These are phyloP conservation scores for Phytophthora agathidicida DNA, from an alignment of 352 stramenopile genomes.

Conservation along the genomic window DNA sequence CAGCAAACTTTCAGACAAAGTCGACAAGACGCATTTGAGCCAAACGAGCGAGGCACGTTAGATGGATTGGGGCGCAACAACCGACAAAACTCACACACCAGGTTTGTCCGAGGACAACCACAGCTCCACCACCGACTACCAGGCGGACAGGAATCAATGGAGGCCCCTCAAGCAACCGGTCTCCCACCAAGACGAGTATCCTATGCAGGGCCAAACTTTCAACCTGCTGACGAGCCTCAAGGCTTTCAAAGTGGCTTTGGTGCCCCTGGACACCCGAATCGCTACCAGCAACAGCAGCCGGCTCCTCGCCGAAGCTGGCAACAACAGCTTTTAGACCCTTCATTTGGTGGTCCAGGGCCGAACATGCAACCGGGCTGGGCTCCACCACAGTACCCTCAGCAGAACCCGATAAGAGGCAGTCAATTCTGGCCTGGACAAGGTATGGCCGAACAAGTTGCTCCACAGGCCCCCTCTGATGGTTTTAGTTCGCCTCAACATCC, in stretches of 20 bases:
- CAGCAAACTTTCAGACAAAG: conserved; percentile 7
- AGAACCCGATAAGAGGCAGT: conserved; percentile 15
- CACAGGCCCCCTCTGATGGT: background rate
- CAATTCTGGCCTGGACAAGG: conserved; percentile 16
- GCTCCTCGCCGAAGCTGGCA: conserved; percentile 18
- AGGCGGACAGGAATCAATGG: conserved; percentile 2
- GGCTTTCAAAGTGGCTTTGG: conserved; percentile 8
- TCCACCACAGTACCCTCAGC: background rate
- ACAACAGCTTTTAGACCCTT: conserved; percentile 2
- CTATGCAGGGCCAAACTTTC: conserved; percentile 2
- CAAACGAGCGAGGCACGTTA: conserved; percentile 32
- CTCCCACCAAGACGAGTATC: conserved; percentile 6
- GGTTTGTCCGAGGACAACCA: conserved; percentile 53
- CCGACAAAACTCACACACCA: conserved; percentile 31
- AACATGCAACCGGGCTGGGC: conserved; percentile 7
- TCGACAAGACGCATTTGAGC: conserved; percentile 3
- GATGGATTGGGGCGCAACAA: conserved; percentile 57
- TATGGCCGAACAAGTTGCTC: background rate
- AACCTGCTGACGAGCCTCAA: conserved; percentile 7
- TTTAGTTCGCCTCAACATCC: conserved; percentile 1
- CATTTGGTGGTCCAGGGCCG: background rate
- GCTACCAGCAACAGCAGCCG: conserved; percentile 25
- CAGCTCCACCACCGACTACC: conserved; percentile 26
- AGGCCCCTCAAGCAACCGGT: conserved; percentile 4
- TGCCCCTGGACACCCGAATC: background rate